phyloP scores from a whole-genome alignment of 192 early-diverging fungal genomes.

The Entomortierella lignicola region DNA sequence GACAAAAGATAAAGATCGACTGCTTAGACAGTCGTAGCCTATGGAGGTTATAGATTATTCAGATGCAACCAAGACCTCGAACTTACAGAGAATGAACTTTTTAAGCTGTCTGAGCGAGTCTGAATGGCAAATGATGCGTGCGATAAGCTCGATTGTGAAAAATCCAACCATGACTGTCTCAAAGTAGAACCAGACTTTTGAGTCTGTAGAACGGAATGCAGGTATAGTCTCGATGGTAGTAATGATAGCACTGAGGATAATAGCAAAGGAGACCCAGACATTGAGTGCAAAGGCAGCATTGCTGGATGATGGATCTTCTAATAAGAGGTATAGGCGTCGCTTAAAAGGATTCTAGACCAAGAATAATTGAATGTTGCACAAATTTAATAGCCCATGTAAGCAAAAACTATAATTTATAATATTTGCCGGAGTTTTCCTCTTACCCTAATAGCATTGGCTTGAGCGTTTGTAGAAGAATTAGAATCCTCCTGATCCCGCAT shows the following conservation, averaged over 20 bases:
- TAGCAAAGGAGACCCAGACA: slow-evolving; percentile 78
- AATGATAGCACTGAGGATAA: slow-evolving; percentile 77
- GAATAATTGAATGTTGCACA: not conserved
- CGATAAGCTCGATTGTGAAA: slow-evolving; percentile 79
- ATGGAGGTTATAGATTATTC: too few species aligned
- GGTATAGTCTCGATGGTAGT: slow-evolving; percentile 87
- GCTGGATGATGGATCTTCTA: slow-evolving; percentile 83
- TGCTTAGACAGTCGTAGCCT: too few species aligned
- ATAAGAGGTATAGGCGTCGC: slow-evolving; percentile 71
- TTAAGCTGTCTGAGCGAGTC: slow-evolving; percentile 73
- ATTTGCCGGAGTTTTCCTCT: too few species aligned
- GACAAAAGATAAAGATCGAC: too few species aligned
- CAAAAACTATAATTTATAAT: too few species aligned
- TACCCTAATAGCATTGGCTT: slow-evolving; percentile 58
- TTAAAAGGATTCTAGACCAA: slow-evolving; percentile 53
- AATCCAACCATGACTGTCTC: slow-evolving; percentile 77
- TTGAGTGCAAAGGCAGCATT: slow-evolving; percentile 76
- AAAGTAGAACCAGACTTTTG: slow-evolving; percentile 68
- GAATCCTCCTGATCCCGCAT: slow-evolving; percentile 35
- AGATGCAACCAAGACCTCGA: not conserved
- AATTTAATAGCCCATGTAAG: too few species aligned
- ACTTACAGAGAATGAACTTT: slow-evolving; percentile 61
- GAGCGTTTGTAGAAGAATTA: slow-evolving; percentile 50
- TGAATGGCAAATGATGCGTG: slow-evolving; percentile 76
- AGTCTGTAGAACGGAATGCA: slow-evolving; percentile 69